Evolutionary conservation across 768 basidiomycete species (phyloP).

Genomic region (Mycena kentingensis): DNA sequence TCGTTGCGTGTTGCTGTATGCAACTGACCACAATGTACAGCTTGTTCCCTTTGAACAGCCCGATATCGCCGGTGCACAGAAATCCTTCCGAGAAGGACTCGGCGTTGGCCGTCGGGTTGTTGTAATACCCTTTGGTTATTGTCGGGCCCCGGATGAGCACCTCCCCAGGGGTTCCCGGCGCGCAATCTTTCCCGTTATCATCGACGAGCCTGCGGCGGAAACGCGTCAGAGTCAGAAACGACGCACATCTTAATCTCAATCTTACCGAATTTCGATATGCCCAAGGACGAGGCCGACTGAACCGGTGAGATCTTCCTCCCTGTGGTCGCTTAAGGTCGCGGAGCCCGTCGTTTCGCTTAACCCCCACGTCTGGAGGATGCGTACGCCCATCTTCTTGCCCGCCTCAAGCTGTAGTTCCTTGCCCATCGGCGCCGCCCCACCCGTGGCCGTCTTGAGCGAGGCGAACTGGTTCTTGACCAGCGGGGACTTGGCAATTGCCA

Average conservation of each 20-base stretch:
- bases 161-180: slow-evolving; percentile 13
- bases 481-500: slow-evolving; percentile 16
- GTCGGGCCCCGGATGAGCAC: slow-evolving; percentile 15
- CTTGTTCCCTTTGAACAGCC: slow-evolving; percentile 8
- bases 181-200: slow-evolving; percentile 14
- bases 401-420: slow-evolving; percentile 13
- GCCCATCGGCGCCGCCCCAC: slow-evolving; percentile 16
- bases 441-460: slow-evolving; percentile 4
- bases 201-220: slow-evolving; percentile 15
- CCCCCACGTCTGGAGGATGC: slow-evolving; percentile 17
- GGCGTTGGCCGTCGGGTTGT: slow-evolving; percentile 19
- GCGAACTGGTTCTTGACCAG: slow-evolving; percentile 13
- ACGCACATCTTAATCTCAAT: not conserved
- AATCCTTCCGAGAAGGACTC: slow-evolving; percentile 18
- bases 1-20: not conserved
- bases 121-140: slow-evolving; percentile 20
- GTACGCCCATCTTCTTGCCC: slow-evolving; percentile 12
- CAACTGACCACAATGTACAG: slow-evolving; percentile 11
- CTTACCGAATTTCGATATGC: not conserved
- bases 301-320: slow-evolving; percentile 12
- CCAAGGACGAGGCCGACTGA: slow-evolving; percentile 6
- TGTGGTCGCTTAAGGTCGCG: slow-evolving; percentile 3
- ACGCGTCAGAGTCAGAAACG: not conserved
- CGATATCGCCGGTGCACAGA: slow-evolving; percentile 23
- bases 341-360: slow-evolving; percentile 14